These are phyloP conservation scores for Oryza glaberrima DNA, from an alignment of 176 grass and related monocot genomes.

Conservation along the genomic window DNA sequence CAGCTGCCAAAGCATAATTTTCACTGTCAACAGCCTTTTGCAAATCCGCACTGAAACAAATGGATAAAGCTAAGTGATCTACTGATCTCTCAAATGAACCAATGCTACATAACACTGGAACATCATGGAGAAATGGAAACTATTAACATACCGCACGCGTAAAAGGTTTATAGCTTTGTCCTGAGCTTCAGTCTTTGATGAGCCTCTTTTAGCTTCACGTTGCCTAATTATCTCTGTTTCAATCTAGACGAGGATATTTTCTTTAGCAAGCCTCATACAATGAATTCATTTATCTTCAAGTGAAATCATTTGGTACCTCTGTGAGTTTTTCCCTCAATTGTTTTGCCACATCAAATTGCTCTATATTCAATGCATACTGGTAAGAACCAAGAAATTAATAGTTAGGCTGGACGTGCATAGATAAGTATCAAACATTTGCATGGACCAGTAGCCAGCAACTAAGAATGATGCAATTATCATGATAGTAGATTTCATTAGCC, in stretches of 20 bases:
- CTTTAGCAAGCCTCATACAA: slow-evolving; percentile 24
- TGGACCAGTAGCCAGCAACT: neutral
- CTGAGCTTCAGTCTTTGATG: slow-evolving; percentile 91
- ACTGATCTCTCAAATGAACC: slow-evolving; percentile 2
- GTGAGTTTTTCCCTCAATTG: slow-evolving; percentile 83
- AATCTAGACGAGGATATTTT: slow-evolving; percentile 53
- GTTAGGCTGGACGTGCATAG: slow-evolving; percentile 22
- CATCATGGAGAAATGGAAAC: slow-evolving; percentile 21
- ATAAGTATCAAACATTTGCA: slow-evolving; percentile 21
- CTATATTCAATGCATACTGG: slow-evolving; percentile 93
- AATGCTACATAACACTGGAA: slow-evolving; percentile 34
- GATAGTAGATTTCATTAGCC: neutral
- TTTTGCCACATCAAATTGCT: slow-evolving; percentile 90
- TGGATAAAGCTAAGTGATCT: slow-evolving; percentile 35
- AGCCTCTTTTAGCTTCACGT: slow-evolving; percentile 88
- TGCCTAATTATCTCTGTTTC: slow-evolving; percentile 84
- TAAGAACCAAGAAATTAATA: slow-evolving; percentile 38
- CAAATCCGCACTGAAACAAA: slow-evolving; percentile 85
- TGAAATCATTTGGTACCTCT: slow-evolving; percentile 56
- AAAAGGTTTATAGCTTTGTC: slow-evolving; percentile 90
- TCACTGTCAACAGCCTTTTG: slow-evolving; percentile 88
- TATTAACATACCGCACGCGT: slow-evolving; percentile 66
- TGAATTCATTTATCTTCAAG: slow-evolving; percentile 30
- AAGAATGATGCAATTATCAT: neutral
- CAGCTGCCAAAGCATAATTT: slow-evolving; percentile 88